Percentiles rank a stretch among this genome's conserved stretches.
These are phyloP conservation scores for Solanum raphanifolium DNA, from an alignment of 257 asterid species.

Conservation along the genomic window DNA sequence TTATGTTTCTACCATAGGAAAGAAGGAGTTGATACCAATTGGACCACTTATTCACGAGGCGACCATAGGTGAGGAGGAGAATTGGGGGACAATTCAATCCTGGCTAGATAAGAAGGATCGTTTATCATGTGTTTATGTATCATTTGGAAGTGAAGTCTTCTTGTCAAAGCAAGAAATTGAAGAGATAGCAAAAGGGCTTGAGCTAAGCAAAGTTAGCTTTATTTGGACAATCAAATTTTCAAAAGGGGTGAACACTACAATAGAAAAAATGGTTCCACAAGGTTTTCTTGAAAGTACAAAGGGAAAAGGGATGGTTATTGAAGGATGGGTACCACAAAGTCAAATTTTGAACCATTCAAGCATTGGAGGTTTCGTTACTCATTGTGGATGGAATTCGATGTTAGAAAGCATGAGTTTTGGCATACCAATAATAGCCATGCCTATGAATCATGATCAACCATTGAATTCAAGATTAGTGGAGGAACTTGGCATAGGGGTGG, in stretches of 20 bases:
- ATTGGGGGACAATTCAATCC: neutral
- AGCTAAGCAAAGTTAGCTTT: neutral
- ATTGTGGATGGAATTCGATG: neutral
- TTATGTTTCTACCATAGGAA: neutral
- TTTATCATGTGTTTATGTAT: neutral
- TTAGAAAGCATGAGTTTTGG: neutral
- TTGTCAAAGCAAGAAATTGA: neutral
- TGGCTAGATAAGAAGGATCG: neutral
- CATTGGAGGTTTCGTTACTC: neutral
- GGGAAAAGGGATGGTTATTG: neutral
- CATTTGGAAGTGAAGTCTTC: neutral
- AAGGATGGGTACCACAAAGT: neutral
- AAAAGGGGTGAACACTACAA: neutral
- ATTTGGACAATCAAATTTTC: neutral
- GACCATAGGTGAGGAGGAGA: neutral
- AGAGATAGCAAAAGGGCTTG: neutral
- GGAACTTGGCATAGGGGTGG: slow-evolving; percentile 1
- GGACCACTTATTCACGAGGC: neutral
- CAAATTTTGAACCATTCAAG: neutral
- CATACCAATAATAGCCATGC: neutral
- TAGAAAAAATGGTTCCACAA: neutral
- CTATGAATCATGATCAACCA: slow-evolving; percentile 3
- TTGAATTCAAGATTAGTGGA: neutral
- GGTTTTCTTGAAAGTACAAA: neutral
- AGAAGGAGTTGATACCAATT: neutral